These are phyloP conservation scores for Crinitomyces ghanaensis DNA, from an alignment of 805 yeast species.

Conservation along the genomic window DNA sequence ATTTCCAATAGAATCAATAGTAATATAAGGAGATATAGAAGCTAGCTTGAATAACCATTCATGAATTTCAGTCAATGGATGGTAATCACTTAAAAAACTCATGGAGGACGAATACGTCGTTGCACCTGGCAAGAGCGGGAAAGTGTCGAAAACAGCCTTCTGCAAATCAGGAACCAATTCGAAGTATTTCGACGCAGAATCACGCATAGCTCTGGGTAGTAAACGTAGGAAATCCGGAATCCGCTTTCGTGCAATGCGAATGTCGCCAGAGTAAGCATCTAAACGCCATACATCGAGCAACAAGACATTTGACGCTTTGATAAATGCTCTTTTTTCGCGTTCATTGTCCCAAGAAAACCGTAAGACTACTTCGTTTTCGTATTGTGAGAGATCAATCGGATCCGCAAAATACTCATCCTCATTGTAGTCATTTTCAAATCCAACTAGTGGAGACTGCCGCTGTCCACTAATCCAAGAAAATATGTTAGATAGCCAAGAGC, in stretches of 20 bases:
- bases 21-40: slow-evolving; percentile 39
- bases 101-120: slow-evolving; percentile 3
- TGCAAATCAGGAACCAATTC: slow-evolving; percentile 19
- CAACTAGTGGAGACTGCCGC: too few relatives aligned
- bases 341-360: slow-evolving; percentile 26
- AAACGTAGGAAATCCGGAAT: slow-evolving; percentile 14
- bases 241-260: slow-evolving; percentile 14
- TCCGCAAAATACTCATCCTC: neutral
- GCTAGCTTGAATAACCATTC: slow-evolving; percentile 57
- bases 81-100: slow-evolving; percentile 52
- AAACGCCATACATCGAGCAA: slow-evolving; percentile 20
- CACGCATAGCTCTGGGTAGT: slow-evolving; percentile 17
- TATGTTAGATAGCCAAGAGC: too few relatives aligned
- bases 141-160: slow-evolving; percentile 18
- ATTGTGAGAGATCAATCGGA: slow-evolving; percentile 24
- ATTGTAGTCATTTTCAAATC: neutral
- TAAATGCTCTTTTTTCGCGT: slow-evolving; percentile 15
- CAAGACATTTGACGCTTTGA: slow-evolving; percentile 16
- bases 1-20: slow-evolving; percentile 56
- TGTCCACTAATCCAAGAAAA: too few relatives aligned
- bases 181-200: slow-evolving; percentile 5
- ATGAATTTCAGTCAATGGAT: slow-evolving; percentile 56
- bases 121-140: slow-evolving; percentile 11
- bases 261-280: slow-evolving; percentile 14
- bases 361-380: slow-evolving; percentile 34